Evolutionary conservation across 2,329 filamentous ascomycete species (phyloP), one percentile per base, ranked within the genome.

Genomic region (Fusarium bulbicola): DNA sequence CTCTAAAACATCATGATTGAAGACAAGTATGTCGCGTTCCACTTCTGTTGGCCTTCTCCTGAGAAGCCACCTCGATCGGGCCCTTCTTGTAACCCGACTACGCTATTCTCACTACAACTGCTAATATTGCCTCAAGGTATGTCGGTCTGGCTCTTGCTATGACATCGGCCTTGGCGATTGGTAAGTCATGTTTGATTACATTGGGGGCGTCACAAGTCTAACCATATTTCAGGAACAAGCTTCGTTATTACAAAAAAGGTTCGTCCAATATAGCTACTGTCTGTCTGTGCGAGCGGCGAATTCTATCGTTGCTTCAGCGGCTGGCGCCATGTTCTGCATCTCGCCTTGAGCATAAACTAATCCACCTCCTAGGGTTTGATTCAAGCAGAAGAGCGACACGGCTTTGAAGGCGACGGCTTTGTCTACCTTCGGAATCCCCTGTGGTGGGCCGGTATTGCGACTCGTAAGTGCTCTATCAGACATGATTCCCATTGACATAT

Each of bases 221-320:
- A 80, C 74, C 65, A 53, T 61, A 49, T 45, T 66, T 49, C 77
- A 96, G 94, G 95, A 80, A 95, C 94, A 58, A 97, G 95, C 88
- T 99, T 99, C 83, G 95, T 99, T 76, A 98, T 99, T 79, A 99
- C 97, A 53, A 99, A 99, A 86, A 98, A 98, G 89, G 93, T 96
- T 85, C 82, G 79, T 76, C 30, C 20, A 45, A 39, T 32, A 59
- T 13, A 52, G 34, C 28, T 45, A 32, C 49, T 37, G 34, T 30
- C 56, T 30, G 47, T 34, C 30, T 24, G 15, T 34, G 15, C 52
- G 30, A 71, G 15, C 53, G 24, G 43, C 43, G 18, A 36, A 53
- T 26, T 32, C 34, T 21, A 34, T 34, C 28, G 42, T 39, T 28
- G 49, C 53, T 49, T 32, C 10, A 42, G 28, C 45, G 24, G 21